Conservation (phyloP, 2,329 filamentous ascomycete genomes). For the Rhinocladiella mackenziei region DNA sequence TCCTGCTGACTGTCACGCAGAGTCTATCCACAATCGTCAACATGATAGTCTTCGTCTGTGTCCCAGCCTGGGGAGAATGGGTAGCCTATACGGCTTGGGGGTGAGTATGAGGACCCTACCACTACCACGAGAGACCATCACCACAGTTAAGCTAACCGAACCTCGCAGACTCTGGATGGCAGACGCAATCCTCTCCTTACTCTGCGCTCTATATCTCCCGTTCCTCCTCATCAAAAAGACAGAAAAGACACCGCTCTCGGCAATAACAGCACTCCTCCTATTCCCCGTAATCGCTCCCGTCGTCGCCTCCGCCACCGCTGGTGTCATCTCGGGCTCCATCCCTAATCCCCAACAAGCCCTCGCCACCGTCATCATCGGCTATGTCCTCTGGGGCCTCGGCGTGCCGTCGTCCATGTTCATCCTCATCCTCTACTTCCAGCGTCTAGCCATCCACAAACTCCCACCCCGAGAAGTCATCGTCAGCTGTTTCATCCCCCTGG, state of each 20-base stretch:
- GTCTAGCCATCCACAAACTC: slow-evolving; percentile 62
- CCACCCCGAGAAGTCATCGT: slow-evolving; percentile 65
- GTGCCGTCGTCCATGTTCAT: slow-evolving; percentile 57
- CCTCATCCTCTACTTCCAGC: slow-evolving; percentile 65
- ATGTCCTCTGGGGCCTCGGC: slow-evolving; percentile 63
- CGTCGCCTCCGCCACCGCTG: slow-evolving; percentile 61
- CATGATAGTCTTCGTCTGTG: slow-evolving; percentile 60
- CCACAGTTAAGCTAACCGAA: too few species aligned
- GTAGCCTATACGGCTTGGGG: slow-evolving; percentile 53
- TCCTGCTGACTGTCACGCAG: too few species aligned
- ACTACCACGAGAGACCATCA: too few species aligned
- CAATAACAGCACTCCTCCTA: slow-evolving; percentile 62
- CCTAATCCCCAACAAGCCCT: slow-evolving; percentile 48
- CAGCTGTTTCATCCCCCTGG: slow-evolving; percentile 63
- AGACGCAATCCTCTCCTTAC: slow-evolving; percentile 50
- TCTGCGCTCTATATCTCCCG: slow-evolving; percentile 50
- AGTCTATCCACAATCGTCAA: slow-evolving; percentile 62
- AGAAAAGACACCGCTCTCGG: slow-evolving; percentile 46
- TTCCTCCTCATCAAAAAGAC: slow-evolving; percentile 38
- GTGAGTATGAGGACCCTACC: too few species aligned
- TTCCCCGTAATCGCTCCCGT: slow-evolving; percentile 64
- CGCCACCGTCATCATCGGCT: slow-evolving; percentile 61
- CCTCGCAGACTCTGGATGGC: slow-evolving; percentile 49
- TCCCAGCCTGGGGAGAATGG: slow-evolving; percentile 56
- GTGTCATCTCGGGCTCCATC: slow-evolving; percentile 41